These are phyloP conservation scores for Phytophthora meadii DNA, from an alignment of 352 stramenopile genomes.

Conservation along the genomic window DNA sequence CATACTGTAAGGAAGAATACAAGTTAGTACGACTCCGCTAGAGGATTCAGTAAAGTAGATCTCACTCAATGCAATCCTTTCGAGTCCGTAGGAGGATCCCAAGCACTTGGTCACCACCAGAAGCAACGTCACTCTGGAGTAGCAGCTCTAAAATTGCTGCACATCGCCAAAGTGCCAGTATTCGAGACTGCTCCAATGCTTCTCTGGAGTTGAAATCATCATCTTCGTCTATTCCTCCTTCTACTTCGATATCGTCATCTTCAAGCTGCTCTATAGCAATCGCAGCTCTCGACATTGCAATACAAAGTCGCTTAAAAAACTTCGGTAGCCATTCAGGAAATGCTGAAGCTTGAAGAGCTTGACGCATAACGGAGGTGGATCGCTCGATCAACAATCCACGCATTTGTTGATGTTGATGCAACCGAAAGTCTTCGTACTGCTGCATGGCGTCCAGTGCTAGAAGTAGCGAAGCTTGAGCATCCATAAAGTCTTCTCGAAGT, in stretches of 20 bases:
- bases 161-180: slow-evolving; percentile 58
- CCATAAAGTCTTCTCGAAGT: slow-evolving; percentile 50
- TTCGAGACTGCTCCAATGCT: slow-evolving; percentile 17
- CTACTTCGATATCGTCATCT: not conserved
- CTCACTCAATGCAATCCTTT: slow-evolving; percentile 65
- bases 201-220: slow-evolving; percentile 10
- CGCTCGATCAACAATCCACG: slow-evolving; percentile 29
- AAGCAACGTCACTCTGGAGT: slow-evolving; percentile 26
- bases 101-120: slow-evolving; percentile 26
- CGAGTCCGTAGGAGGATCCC: slow-evolving; percentile 32
- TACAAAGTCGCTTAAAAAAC: slow-evolving; percentile 56
- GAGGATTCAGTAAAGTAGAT: not conserved
- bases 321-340: slow-evolving; percentile 43
- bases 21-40: slow-evolving; percentile 7
- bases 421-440: slow-evolving; percentile 33
- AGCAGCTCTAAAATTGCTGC: slow-evolving; percentile 50
- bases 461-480: slow-evolving; percentile 52
- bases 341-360: slow-evolving; percentile 24
- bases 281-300: slow-evolving; percentile 36
- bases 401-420: slow-evolving; percentile 32
- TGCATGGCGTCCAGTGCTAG: slow-evolving; percentile 55
- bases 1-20: slow-evolving; percentile 36
- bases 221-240: slow-evolving; percentile 10
- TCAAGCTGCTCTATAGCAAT: slow-evolving; percentile 25
- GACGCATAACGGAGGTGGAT: slow-evolving; percentile 30